Evolutionary conservation across 2,329 filamentous ascomycete species (phyloP).

Genomic region (Aspergillus pseudoviridinutans): DNA sequence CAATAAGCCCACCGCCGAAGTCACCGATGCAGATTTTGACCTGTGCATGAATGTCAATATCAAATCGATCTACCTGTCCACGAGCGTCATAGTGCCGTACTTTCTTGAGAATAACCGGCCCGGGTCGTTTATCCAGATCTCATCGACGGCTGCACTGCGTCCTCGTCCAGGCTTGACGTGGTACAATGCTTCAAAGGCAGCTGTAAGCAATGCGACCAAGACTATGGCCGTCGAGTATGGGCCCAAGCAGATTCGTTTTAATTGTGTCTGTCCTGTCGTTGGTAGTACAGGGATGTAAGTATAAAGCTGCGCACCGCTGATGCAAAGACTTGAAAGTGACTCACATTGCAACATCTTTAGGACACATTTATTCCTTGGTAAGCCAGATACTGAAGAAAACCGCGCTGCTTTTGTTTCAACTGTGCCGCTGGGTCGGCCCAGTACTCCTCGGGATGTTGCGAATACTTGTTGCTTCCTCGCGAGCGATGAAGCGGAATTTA

Average conservation of each 20-base stretch:
- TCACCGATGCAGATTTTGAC: slow-evolving; percentile 40
- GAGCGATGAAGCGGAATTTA: slow-evolving; percentile 64
- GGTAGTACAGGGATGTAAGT: slow-evolving; percentile 21
- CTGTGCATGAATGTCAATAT: slow-evolving; percentile 40
- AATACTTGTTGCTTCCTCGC: slow-evolving; percentile 65
- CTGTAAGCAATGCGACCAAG: slow-evolving; percentile 33
- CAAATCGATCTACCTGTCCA: slow-evolving; percentile 35
- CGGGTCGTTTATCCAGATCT: slow-evolving; percentile 40
- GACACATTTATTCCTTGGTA: slow-evolving; percentile 55
- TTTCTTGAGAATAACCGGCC: slow-evolving; percentile 31
- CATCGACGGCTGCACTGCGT: slow-evolving; percentile 35
- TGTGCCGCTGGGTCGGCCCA: slow-evolving; percentile 34
- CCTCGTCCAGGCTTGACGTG: slow-evolving; percentile 39
- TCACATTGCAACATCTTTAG: slow-evolving; percentile 43
- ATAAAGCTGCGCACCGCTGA: not conserved
- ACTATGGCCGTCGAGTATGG: slow-evolving; percentile 24
- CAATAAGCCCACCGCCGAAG: slow-evolving; percentile 35
- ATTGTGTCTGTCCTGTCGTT: slow-evolving; percentile 23
- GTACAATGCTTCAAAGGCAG: slow-evolving; percentile 42
- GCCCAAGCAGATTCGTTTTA: slow-evolving; percentile 21
- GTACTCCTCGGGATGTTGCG: slow-evolving; percentile 54
- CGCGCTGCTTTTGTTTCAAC: slow-evolving; percentile 33
- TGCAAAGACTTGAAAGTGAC: slow-evolving; percentile 47
- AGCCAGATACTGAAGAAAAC: slow-evolving; percentile 37
- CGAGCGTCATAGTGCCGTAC: slow-evolving; percentile 31